Percentiles rank a stretch among this genome's conserved stretches.
Conservation (phyloP, 106 monocot genomes). For the Dendrobium officinale region DNA sequence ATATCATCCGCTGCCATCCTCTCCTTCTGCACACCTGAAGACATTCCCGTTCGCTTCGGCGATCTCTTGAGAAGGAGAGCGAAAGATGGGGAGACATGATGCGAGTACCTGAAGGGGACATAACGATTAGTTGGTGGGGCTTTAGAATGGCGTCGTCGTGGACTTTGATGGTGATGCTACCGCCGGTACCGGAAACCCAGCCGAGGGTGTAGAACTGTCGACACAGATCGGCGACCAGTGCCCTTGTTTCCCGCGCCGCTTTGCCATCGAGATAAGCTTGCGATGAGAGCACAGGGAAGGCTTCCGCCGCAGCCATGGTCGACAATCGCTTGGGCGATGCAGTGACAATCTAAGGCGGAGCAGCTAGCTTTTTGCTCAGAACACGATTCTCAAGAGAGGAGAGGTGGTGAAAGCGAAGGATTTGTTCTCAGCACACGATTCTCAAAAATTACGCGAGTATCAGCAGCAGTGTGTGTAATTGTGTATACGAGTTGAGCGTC, state of each 20-base stretch:
- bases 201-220: constrained; percentile 86
- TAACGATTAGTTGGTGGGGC: constrained; percentile 77
- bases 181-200: constrained; percentile 97
- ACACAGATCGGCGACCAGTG: constrained; percentile 83
- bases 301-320: constrained; percentile 7
- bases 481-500: too few species aligned
- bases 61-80: neutral
- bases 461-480: too few species aligned
- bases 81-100: neutral
- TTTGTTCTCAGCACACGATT: too few species aligned
- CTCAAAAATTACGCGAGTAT: too few species aligned
- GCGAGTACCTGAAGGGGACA: constrained; percentile 89
- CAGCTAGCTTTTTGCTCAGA: too few species aligned
- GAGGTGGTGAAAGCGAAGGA: too few species aligned
- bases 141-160: constrained; percentile 69
- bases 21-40: constrained; percentile 95
- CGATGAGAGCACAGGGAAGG: constrained; percentile 20
- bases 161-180: constrained; percentile 95
- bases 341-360: too few species aligned
- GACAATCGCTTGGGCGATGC: neutral
- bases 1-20: constrained; percentile 88
- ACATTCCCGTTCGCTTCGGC: neutral
- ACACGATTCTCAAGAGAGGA: too few species aligned
- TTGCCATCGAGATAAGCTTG: constrained; percentile 47
- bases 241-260: constrained; percentile 46